Percentiles rank a stretch among this genome's conserved stretches.
Conservation (phyloP, 345 rosid genomes). For the Salix dunnii region DNA sequence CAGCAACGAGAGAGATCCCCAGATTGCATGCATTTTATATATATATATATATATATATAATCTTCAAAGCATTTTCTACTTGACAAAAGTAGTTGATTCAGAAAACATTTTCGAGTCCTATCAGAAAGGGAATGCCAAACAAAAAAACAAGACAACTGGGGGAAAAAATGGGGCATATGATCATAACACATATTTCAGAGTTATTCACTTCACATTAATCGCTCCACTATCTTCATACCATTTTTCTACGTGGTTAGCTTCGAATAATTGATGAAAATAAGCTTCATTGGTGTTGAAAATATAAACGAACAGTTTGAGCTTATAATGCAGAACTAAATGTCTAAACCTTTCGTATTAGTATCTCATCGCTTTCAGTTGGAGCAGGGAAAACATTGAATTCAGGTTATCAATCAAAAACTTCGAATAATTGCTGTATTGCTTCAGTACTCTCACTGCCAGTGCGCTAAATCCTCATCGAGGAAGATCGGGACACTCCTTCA, state of each 20-base stretch:
- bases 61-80: neutral
- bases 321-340: neutral
- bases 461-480: slow-evolving; percentile 98
- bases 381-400: neutral
- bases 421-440: slow-evolving; percentile 62
- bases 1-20: too few relatives aligned
- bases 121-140: neutral
- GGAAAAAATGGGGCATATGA: too few relatives aligned
- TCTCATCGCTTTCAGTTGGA: neutral
- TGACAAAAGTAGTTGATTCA: neutral
- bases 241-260: too few relatives aligned
- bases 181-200: too few relatives aligned
- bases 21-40: too few relatives aligned
- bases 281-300: neutral
- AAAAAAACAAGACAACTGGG: neutral
- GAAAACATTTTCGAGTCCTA: neutral
- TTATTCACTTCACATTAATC: too few relatives aligned
- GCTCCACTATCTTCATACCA: too few relatives aligned
- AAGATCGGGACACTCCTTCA: slow-evolving; percentile 89
- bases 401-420: neutral
- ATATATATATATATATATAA: too few relatives aligned
- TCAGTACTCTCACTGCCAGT: slow-evolving; percentile 78
- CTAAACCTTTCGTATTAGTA: neutral
- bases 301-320: neutral
- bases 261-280: neutral